These are phyloP conservation scores for Penicillium salamii DNA, from an alignment of 495 filamentous ascomycete species.

Conservation along the genomic window DNA sequence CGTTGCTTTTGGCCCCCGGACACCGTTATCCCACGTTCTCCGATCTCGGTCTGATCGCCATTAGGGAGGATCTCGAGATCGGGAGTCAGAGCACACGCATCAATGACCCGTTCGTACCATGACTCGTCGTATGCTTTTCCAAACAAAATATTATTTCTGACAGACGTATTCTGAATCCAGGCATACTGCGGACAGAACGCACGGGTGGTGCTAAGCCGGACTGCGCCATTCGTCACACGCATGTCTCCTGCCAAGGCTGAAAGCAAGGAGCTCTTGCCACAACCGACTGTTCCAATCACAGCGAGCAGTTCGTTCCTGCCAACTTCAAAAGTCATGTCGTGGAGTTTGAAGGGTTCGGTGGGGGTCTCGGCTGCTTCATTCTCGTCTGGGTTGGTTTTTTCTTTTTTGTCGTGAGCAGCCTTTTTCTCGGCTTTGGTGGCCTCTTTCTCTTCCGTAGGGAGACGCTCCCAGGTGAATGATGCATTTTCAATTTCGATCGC, in stretches of 20 bases:
- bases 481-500: constrained; percentile 73
- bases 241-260: constrained; percentile 92
- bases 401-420: constrained; percentile 20
- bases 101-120: constrained; percentile 57
- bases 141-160: constrained; percentile 87
- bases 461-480: constrained; percentile 91
- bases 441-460: constrained; percentile 61
- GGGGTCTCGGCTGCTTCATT: constrained; percentile 44
- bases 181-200: constrained; percentile 95
- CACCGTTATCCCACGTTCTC: constrained; percentile 61
- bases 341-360: constrained; percentile 78
- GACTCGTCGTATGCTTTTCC: constrained; percentile 59
- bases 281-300: constrained; percentile 87
- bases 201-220: constrained; percentile 71
- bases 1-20: constrained; percentile 68
- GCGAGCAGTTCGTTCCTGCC: constrained; percentile 82
- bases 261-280: constrained; percentile 88
- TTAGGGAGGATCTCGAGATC: constrained; percentile 56
- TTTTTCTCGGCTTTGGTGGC: constrained; percentile 39
- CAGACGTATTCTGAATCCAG: constrained; percentile 92
- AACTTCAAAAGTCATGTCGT: constrained; percentile 69
- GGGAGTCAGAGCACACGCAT: constrained; percentile 54
- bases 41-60: constrained; percentile 58
- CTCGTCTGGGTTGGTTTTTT: constrained; percentile 23
- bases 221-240: constrained; percentile 71